Evolutionary conservation across 306 rosid genomes (phyloP), one percentile per base, ranked within the genome.

Genomic region (Hippophae rhamnoides): DNA sequence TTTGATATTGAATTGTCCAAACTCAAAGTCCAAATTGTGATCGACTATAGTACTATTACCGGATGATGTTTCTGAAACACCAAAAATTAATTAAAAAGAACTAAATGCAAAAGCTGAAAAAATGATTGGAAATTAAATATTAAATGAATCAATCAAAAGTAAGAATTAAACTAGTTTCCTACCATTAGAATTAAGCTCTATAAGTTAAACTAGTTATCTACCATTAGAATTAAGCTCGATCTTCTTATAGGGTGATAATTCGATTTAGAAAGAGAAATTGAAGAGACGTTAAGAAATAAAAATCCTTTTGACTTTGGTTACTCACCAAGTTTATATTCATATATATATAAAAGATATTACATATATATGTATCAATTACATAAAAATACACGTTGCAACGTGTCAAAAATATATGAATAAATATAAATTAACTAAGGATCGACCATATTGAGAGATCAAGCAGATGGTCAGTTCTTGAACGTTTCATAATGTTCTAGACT

Each of bases 101-200:
- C 0, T n/a, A 12, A 5, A 13, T 49, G 26, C 53, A 26, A 13
- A 49, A 13, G 23, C 6, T 10, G 2, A 13, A 49, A 49, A 13
- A 49, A 6, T 0, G 53, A 6, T 49, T 6, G 12, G 3, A 12
- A 6, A 11, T 12, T 48, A 18, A 4, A n/a, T 49, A 46, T 12
- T 49, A 12, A 49, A 43, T 3, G 23, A 13, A 43, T 14, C n/a
- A 0, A 31, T 31, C 5, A 31, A 31, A 31, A 31, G 38, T 31
- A 31, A 31, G 4, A 31, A 58, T 18, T n/a, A 10, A 1, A 43
- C 18, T 1, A 6, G n/a, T 7, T 12, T 12, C 56, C 50, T 78
- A 92, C 99, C 99, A 58, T 69, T 47, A 9, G 89, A 48, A 57
- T 88, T 84, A 13, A 88, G 90, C 77, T 88, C 18, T n/a, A n/a